Evolutionary conservation across 2,329 filamentous ascomycete species (phyloP).

Genomic region (Hypoxylon sp.): DNA sequence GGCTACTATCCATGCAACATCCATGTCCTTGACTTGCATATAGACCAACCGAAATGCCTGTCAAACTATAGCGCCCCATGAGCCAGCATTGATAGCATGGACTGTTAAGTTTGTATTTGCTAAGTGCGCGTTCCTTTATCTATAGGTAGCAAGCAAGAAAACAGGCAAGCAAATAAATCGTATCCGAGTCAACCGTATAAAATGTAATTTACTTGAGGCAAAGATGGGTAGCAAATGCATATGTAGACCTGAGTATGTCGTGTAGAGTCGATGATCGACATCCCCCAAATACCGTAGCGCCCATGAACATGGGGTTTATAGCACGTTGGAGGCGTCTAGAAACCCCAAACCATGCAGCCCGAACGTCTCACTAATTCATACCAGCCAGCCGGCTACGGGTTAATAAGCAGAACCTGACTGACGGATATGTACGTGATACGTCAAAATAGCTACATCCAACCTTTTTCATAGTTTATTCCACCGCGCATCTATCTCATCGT

Average conservation of each 20-base stretch:
- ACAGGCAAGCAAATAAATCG: slow-evolving; percentile 5
- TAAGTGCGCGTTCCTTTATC: neutral
- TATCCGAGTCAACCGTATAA: neutral
- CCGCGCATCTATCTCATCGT: neutral
- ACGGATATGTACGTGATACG: slow-evolving; percentile 22
- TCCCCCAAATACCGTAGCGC: slow-evolving; percentile 5
- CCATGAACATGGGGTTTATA: slow-evolving; percentile 6
- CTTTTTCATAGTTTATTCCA: slow-evolving; percentile 8
- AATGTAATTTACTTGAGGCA: neutral
- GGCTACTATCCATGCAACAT: slow-evolving; percentile 12
- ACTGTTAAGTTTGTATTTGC: neutral
- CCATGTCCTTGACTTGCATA: slow-evolving; percentile 21
- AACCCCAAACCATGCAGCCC: slow-evolving; percentile 4
- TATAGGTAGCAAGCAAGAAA: neutral
- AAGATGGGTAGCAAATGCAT: neutral
- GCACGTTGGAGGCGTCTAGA: slow-evolving; percentile 20
- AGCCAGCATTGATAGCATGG: neutral
- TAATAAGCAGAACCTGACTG: neutral
- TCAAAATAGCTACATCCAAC: slow-evolving; percentile 11
- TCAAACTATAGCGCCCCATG: neutral
- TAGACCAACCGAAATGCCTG: slow-evolving; percentile 11
- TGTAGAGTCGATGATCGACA: slow-evolving; percentile 7
- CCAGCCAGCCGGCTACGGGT: slow-evolving; percentile 11
- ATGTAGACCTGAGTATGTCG: neutral
- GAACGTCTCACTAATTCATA: neutral